Percentiles rank a stretch among this genome's conserved stretches.
Evolutionary conservation across 768 basidiomycete species (phyloP).

Genomic region (Pleurotus giganteus): DNA sequence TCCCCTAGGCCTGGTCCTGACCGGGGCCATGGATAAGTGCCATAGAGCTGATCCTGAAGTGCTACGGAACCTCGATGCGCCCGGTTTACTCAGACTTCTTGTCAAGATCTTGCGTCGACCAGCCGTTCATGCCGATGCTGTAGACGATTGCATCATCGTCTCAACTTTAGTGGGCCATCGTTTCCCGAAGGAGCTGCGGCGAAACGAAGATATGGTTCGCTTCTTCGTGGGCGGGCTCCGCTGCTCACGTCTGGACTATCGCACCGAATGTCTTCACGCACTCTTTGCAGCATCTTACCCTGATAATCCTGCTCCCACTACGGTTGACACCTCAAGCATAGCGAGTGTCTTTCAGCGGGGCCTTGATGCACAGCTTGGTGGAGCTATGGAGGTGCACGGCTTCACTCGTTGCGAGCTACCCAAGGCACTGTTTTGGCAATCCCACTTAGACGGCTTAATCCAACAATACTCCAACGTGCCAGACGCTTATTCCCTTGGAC

Average conservation of each 20-base stretch:
- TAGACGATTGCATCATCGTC: constrained; percentile 30
- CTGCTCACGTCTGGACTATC: constrained; percentile 49
- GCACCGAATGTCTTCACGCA: constrained; percentile 49
- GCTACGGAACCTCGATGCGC: constrained; percentile 39
- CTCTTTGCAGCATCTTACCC: constrained; percentile 55
- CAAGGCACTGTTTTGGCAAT: not conserved
- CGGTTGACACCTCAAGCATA: constrained; percentile 48
- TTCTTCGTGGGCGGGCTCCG: constrained; percentile 56
- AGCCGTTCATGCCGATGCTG: constrained; percentile 33
- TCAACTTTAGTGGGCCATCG: not conserved
- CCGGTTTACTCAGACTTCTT: constrained; percentile 39
- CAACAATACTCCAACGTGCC: not conserved
- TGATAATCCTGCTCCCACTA: constrained; percentile 37
- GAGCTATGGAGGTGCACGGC: constrained; percentile 51
- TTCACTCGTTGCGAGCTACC: constrained; percentile 37
- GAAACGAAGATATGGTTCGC: constrained; percentile 39
- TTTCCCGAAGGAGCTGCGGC: constrained; percentile 35
- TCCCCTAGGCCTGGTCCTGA: constrained; percentile 50
- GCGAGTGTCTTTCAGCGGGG: constrained; percentile 34
- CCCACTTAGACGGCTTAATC: not conserved
- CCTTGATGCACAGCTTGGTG: constrained; percentile 42
- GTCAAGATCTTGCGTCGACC: constrained; percentile 43
- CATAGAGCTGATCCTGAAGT: constrained; percentile 34
- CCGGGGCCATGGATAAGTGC: constrained; percentile 32
- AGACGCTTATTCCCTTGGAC: not conserved